These are phyloP conservation scores for Solanum rostratum DNA, from an alignment of 257 asterid species.

Conservation along the genomic window DNA sequence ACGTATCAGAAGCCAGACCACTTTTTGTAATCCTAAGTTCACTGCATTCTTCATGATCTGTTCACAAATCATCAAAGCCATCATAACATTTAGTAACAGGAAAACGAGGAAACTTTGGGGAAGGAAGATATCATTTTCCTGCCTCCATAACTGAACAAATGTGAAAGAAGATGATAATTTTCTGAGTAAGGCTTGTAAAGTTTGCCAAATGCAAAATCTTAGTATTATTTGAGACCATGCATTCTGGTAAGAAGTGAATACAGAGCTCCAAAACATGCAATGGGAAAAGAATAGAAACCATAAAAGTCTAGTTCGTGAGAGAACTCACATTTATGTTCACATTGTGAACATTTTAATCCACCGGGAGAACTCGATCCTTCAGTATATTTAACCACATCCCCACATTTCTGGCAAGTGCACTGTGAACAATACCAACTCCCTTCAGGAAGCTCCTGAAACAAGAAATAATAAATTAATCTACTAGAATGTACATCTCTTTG, in stretches of 20 bases:
- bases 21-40: constrained; percentile 26
- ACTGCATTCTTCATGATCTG: constrained; percentile 83
- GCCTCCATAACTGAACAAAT: not conserved
- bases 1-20: constrained; percentile 41
- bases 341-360: constrained; percentile 67
- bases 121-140: not conserved
- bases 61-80: constrained; percentile 18
- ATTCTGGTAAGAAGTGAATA: not conserved
- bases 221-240: not conserved
- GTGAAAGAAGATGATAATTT: not conserved
- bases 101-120: not conserved
- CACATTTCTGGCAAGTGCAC: constrained; percentile 86
- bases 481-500: not conserved
- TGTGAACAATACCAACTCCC: constrained; percentile 98
- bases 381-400: constrained; percentile 42
- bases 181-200: not conserved
- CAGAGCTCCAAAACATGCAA: not conserved
- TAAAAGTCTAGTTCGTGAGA: constrained; percentile 1
- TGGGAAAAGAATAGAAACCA: not conserved
- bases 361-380: constrained; percentile 35
- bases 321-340: constrained; percentile 68
- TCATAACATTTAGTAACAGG: not conserved
- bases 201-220: not conserved
- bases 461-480: constrained; percentile 2
- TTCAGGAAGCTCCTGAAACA: constrained; percentile 81